phyloP scores from a whole-genome alignment of 257 asterid species.

The Catharanthus roseus region DNA sequence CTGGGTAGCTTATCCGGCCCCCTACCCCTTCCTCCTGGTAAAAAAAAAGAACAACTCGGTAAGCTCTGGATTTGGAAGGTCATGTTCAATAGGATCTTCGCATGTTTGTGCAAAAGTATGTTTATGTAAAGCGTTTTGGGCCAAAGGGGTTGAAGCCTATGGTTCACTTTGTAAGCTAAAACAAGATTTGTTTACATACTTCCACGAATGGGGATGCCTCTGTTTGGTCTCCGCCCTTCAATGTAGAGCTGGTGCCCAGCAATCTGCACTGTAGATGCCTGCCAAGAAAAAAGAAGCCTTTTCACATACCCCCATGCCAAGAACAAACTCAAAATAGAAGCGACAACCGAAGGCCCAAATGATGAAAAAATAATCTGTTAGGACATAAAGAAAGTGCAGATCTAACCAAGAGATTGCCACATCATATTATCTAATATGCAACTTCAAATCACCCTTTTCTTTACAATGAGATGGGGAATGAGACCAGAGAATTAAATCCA shows the following conservation, averaged over 20 bases:
- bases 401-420: not conserved
- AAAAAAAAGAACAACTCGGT: slow-evolving; percentile 5
- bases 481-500: not conserved
- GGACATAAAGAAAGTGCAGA: not conserved
- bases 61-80: not conserved
- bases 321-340: not conserved
- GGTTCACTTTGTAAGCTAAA: not conserved
- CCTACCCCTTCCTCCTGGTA: slow-evolving; percentile 82
- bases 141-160: not conserved
- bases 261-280: slow-evolving; percentile 82
- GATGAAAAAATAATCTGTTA: not conserved
- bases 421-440: not conserved
- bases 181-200: slow-evolving; percentile 42
- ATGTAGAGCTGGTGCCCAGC: slow-evolving; percentile 72
- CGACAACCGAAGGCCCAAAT: not conserved
- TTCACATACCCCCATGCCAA: not conserved
- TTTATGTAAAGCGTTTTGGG: not conserved
- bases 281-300: slow-evolving; percentile 12
- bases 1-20: slow-evolving; percentile 68
- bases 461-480: not conserved
- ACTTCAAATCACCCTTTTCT: not conserved
- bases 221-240: slow-evolving; percentile 93
- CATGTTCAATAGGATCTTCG: not conserved
- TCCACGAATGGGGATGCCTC: slow-evolving; percentile 63
- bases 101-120: not conserved